phyloP scores from a whole-genome alignment of 2,329 filamentous ascomycete genomes.

The Eutypa lata region DNA sequence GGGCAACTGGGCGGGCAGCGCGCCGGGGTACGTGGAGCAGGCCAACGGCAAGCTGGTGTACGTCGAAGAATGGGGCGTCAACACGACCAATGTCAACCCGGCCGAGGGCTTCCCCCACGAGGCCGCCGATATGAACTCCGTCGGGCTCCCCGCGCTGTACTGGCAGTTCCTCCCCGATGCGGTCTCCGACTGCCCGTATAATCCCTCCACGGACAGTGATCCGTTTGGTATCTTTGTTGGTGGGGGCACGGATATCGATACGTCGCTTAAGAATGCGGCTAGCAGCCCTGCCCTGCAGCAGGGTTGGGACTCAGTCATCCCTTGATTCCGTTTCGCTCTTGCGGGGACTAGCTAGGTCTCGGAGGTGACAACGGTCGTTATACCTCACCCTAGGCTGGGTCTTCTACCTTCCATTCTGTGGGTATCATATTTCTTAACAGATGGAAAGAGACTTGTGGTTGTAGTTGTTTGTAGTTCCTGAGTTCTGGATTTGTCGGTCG shows the following conservation, averaged over 20 bases:
- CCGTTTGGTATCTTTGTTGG: conserved; percentile 21
- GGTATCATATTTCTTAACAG: no score
- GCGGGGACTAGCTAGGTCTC: no score
- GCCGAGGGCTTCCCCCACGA: conserved; percentile 22
- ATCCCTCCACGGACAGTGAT: conserved; percentile 15
- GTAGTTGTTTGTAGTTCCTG: no score
- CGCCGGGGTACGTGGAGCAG: conserved; percentile 20
- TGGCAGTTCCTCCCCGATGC: conserved; percentile 28
- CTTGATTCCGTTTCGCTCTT: neutral
- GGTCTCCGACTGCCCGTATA: conserved; percentile 15
- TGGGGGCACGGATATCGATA: conserved; percentile 11
- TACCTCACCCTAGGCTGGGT: no score
- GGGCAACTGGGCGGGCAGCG: conserved; percentile 20
- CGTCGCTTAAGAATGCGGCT: conserved; percentile 13
- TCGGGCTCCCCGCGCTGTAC: conserved; percentile 27
- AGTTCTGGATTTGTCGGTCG: no score
- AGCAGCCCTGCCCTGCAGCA: conserved; percentile 14
- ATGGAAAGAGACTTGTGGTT: no score
- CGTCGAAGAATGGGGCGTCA: conserved; percentile 37
- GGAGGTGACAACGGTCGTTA: no score
- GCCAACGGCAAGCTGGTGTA: conserved; percentile 27
- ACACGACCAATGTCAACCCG: conserved; percentile 40
- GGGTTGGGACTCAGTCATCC: neutral
- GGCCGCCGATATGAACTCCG: conserved; percentile 25
- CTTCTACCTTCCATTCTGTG: no score